Evolutionary conservation across 164 flowering plant species (phyloP), one percentile per base, ranked within the genome.

Genomic region (Nelumbo lutea): DNA sequence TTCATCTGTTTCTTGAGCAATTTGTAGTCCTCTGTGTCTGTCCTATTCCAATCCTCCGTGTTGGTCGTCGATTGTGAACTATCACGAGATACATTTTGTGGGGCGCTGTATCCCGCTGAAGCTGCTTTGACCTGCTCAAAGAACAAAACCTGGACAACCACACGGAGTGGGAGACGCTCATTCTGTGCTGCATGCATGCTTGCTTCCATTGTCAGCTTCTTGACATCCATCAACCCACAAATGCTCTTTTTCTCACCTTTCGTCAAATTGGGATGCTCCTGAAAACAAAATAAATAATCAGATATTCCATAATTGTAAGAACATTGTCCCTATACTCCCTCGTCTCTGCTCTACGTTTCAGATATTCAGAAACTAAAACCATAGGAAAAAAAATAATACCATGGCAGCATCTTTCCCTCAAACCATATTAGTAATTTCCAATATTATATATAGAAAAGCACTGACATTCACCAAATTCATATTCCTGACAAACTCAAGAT

Each of bases 151-250:
- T 93, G 96, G 14, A 93, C 98, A 2, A 93, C 91, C 15, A 87
- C 83, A 4, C 98, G 85, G 13, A 93, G 91, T 4, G 96, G 96
- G 50, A 93, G 91, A n/a, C 84, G 75, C 43, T 92, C 97, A 39
- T 87, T 90, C 75, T 92, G 97, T 39, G 93, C 97, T 6, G 97
- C 97, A 75, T 90, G 91, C 84, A 83, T 85, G 7, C 88, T 83
- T 5, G 87, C 90, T 9, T 87, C 87, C 73, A 70, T 75, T 3
- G 93, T 83, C 67, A 93, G 76, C 70, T 82, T 90, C 77, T 86
- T 88, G 39, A 90, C 89, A 65, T 93, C 93, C 90, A 93, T 85
- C 51, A 89, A 66, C 52, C 85, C 82, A 69, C 98, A 93, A 56
- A 93, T 66, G 62, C 76, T 84, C 78, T 86, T 93, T 76, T 74